A percentile compares a stretch with the other conserved stretches of the same genome.
phyloP scores from a whole-genome alignment of 805 yeast species.

The Monosporozyma servazzii region DNA sequence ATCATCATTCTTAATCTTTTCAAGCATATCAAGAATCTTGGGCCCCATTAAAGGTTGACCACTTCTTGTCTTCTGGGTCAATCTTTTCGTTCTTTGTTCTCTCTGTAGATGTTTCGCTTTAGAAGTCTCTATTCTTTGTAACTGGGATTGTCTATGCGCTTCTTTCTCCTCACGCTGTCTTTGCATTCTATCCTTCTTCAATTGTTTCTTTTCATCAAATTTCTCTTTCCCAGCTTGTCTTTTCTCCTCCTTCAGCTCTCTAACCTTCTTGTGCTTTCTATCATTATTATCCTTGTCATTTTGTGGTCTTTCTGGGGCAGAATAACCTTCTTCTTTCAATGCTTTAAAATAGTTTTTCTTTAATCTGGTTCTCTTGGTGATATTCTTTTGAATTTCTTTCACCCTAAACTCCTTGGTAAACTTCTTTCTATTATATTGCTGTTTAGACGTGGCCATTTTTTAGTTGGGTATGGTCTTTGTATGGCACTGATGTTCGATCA shows the following conservation, averaged over 20 bases:
- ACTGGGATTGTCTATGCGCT: constrained; percentile 37
- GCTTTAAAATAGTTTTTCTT: constrained; percentile 75
- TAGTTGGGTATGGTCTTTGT: background rate
- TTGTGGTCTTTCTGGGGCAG: constrained; percentile 36
- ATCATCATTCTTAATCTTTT: constrained; percentile 55
- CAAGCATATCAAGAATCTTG: constrained; percentile 66
- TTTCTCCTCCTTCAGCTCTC: constrained; percentile 16
- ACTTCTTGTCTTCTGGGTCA: constrained; percentile 47
- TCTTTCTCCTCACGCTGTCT: constrained; percentile 25
- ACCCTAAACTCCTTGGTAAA: constrained; percentile 33
- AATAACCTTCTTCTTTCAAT: constrained; percentile 60
- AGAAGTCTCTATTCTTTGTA: constrained; percentile 27
- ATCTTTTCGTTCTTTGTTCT: constrained; percentile 36
- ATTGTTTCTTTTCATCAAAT: constrained; percentile 30
- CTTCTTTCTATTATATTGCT: constrained; percentile 26
- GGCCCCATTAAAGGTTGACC: constrained; percentile 95
- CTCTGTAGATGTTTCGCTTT: constrained; percentile 34
- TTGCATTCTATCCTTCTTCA: constrained; percentile 30
- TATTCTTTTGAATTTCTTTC: constrained; percentile 67
- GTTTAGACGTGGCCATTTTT: constrained; percentile 20
- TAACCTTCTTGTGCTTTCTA: constrained; percentile 12
- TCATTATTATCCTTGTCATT: background rate
- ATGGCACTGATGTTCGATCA: background rate
- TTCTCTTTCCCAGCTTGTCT: constrained; percentile 20
- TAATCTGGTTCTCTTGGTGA: constrained; percentile 71